These are phyloP conservation scores for Didymella exigua DNA, from an alignment of 2,329 filamentous ascomycete species.

Conservation along the genomic window DNA sequence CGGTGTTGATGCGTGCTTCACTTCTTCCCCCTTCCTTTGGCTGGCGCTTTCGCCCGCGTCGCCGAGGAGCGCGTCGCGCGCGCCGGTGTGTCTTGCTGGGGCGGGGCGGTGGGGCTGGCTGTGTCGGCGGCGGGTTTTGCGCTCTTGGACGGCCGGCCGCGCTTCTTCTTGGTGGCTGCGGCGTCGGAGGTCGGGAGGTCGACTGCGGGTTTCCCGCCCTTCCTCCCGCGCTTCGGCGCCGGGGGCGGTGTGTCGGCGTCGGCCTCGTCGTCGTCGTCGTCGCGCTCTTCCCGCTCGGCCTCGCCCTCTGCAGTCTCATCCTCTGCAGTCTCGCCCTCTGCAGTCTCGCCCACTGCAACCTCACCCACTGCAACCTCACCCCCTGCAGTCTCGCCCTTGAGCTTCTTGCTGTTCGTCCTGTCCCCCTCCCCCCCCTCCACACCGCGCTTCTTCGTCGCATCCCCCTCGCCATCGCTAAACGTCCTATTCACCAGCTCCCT, in stretches of 20 bases:
- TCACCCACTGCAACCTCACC: too few relatives aligned
- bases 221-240: not conserved
- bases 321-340: not conserved
- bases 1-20: too few relatives aligned
- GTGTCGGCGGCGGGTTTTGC: not conserved
- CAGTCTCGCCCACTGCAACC: too few relatives aligned
- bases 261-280: not conserved
- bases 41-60: conserved; percentile 17
- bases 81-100: conserved; percentile 19
- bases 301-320: too few relatives aligned
- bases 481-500: conserved; percentile 30
- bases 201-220: not conserved
- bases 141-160: conserved; percentile 10
- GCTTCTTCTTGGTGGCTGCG: conserved; percentile 17
- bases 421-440: conserved; percentile 25
- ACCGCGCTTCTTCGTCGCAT: conserved; percentile 34
- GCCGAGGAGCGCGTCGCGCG: conserved; percentile 16
- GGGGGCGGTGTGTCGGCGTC: not conserved
- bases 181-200: not conserved
- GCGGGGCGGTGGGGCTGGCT: too few relatives aligned
- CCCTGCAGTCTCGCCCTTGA: not conserved
- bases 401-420: conserved; percentile 4
- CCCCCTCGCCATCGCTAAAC: conserved; percentile 33
- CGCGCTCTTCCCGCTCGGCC: not conserved
- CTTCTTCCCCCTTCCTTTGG: not conserved